These are phyloP conservation scores for Quercus suber DNA, from an alignment of 306 rosid species.

Conservation along the genomic window DNA sequence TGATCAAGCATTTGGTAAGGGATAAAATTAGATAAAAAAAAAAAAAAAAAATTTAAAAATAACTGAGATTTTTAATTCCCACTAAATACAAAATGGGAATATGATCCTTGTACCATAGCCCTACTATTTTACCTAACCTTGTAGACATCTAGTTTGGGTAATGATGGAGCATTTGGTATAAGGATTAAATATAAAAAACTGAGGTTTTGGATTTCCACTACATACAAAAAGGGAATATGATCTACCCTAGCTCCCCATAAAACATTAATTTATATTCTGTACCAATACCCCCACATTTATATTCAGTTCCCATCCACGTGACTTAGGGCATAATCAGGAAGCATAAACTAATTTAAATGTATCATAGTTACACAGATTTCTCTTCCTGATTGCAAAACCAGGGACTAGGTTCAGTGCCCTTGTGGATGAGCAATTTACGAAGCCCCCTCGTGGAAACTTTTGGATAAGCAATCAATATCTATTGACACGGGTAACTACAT, in stretches of 20 bases:
- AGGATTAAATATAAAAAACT: background rate
- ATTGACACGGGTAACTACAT: constrained; percentile 65
- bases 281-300: constrained; percentile 31
- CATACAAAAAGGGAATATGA: constrained; percentile 31
- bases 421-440: constrained; percentile 22
- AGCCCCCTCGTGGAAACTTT: background rate
- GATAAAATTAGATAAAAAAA: too few relatives aligned
- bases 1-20: too few relatives aligned
- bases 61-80: too few relatives aligned
- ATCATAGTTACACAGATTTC: constrained; percentile 21
- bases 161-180: constrained; percentile 21
- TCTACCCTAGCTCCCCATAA: constrained; percentile 29
- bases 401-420: constrained; percentile 14
- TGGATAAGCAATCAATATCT: constrained; percentile 33
- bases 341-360: constrained; percentile 11
- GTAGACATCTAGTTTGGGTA: background rate
- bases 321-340: constrained; percentile 15
- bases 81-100: too few relatives aligned
- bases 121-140: constrained; percentile 22
- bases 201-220: constrained; percentile 20
- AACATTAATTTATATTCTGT: constrained; percentile 31
- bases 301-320: constrained; percentile 22
- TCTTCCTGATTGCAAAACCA: constrained; percentile 21
- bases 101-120: background rate
- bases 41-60: too few relatives aligned